phyloP scores from a whole-genome alignment of 345 rosid species.

The Streptanthus diversifolius region DNA sequence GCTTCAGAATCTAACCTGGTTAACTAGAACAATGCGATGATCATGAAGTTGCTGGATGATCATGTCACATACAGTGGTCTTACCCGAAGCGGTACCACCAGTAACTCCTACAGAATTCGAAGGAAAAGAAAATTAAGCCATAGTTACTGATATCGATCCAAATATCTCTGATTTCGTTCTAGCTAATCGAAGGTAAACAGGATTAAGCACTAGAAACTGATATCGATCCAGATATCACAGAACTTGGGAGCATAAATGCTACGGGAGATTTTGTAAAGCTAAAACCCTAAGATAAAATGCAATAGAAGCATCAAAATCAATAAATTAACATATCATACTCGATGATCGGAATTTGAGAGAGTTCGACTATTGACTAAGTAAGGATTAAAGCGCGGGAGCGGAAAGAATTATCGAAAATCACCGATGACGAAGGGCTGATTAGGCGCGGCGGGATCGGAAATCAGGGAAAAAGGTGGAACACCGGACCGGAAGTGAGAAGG shows the following conservation, averaged over 20 bases:
- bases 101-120: constrained; percentile 62
- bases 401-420: constrained; percentile 23
- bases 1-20: constrained; percentile 55
- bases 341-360: constrained; percentile 8
- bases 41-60: constrained; percentile 98
- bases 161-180: not conserved
- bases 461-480: constrained; percentile 8
- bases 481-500: constrained; percentile 33
- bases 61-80: constrained; percentile 99
- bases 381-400: not conserved
- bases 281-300: constrained; percentile 20
- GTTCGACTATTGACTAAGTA: not conserved
- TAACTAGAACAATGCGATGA: constrained; percentile 93
- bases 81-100: constrained; percentile 99
- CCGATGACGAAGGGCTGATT: constrained; percentile 91
- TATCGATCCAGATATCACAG: not conserved
- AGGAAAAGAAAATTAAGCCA: not conserved
- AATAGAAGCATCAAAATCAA: not conserved
- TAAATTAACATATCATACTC: not conserved
- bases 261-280: not conserved
- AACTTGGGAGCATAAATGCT: not conserved
- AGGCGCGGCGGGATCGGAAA: constrained; percentile 39
- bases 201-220: constrained; percentile 13
- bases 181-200: not conserved
- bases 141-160: not conserved